phyloP scores from a whole-genome alignment of 2,329 filamentous ascomycete species.

The Fusarium musae region DNA sequence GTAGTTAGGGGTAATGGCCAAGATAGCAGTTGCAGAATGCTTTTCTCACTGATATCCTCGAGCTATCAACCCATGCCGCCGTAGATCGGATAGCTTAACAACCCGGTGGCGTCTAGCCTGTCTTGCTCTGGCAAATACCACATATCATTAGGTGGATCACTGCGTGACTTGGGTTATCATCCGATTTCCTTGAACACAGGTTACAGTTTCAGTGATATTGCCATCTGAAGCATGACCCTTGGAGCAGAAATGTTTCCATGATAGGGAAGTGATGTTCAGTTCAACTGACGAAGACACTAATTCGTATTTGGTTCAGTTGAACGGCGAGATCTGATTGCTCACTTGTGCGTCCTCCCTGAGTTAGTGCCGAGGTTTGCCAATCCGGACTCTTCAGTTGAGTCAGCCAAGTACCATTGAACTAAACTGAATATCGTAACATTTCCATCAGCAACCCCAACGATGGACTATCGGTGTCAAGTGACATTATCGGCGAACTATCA shows the following conservation, averaged over 20 bases:
- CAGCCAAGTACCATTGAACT: background rate
- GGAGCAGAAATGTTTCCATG: background rate
- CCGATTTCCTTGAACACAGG: background rate
- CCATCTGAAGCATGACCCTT: rapidly evolving
- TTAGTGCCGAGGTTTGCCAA: background rate
- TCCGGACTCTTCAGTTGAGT: background rate
- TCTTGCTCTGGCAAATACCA: background rate
- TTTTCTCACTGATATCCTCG: background rate
- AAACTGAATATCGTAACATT: background rate
- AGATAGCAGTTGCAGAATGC: background rate
- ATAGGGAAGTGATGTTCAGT: background rate
- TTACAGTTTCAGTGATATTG: rapidly evolving
- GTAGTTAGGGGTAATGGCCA: rapidly evolving
- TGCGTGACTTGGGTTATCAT: background rate
- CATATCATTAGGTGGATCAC: too few relatives aligned
- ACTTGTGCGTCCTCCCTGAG: rapidly evolving
- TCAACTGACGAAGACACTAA: background rate
- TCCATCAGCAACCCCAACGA: background rate
- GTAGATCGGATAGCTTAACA: background rate
- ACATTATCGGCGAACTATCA: background rate
- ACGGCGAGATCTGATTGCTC: background rate
- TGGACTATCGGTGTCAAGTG: too few relatives aligned
- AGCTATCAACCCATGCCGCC: background rate
- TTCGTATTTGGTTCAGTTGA: background rate
- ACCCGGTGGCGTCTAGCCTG: rapidly evolving